phyloP scores from a whole-genome alignment of 2,329 filamentous ascomycete genomes.

The Colletotrichum sp. region DNA sequence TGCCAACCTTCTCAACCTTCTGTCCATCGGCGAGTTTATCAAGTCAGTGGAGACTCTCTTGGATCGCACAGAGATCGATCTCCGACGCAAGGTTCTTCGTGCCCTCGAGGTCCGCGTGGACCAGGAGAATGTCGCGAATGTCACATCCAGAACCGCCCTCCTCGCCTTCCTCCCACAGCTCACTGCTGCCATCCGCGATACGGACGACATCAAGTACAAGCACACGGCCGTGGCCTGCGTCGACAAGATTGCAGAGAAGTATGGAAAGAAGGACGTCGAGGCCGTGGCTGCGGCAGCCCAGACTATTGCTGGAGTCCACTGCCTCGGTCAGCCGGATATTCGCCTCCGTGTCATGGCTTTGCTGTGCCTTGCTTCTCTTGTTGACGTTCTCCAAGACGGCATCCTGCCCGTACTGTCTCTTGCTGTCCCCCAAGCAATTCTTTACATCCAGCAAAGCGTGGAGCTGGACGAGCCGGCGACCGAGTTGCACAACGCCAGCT shows the following conservation, averaged over 20 bases:
- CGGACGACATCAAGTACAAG: slow-evolving; percentile 76
- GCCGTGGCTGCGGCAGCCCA: slow-evolving; percentile 77
- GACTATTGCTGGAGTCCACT: slow-evolving; percentile 77
- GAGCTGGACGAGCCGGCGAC: slow-evolving; percentile 57
- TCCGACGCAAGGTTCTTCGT: slow-evolving; percentile 80
- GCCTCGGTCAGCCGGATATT: slow-evolving; percentile 75
- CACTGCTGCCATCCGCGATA: slow-evolving; percentile 76
- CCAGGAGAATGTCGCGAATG: slow-evolving; percentile 72
- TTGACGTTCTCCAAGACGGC: slow-evolving; percentile 85
- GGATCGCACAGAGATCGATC: slow-evolving; percentile 73
- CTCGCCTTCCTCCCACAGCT: slow-evolving; percentile 82
- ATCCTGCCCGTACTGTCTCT: slow-evolving; percentile 83
- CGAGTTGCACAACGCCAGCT: slow-evolving; percentile 81
- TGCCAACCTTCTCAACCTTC: slow-evolving; percentile 79
- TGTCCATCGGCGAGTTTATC: slow-evolving; percentile 89
- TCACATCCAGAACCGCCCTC: slow-evolving; percentile 70
- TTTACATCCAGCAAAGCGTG: slow-evolving; percentile 72
- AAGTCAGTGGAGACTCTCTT: slow-evolving; percentile 85
- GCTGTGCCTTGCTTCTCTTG: slow-evolving; percentile 85
- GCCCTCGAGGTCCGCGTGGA: slow-evolving; percentile 83
- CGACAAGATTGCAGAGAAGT: slow-evolving; percentile 92
- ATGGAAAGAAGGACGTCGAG: slow-evolving; percentile 88
- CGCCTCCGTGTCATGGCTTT: slow-evolving; percentile 83
- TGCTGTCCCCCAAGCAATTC: slow-evolving; percentile 74
- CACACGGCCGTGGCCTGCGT: slow-evolving; percentile 88